Base-by-base conservation (phyloP, 2,329 filamentous ascomycete genomes). In the Neofusicoccum parvum region DNA sequence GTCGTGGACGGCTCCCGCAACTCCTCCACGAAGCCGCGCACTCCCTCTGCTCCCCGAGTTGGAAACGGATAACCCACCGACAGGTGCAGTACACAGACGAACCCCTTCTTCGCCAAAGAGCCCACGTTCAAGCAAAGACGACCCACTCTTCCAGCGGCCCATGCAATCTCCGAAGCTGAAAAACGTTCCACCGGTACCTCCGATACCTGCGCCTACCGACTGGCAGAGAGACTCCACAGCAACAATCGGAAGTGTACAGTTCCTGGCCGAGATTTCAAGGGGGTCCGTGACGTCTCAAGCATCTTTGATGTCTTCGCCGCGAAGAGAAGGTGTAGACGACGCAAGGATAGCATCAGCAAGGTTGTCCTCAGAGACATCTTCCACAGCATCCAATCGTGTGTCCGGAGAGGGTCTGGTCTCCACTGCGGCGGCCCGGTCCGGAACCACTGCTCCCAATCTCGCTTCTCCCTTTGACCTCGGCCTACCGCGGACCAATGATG, bases 171-270 rank as follows among this genome's bases (percentile, higher is more conserved):
- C 56, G 43, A 48, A 36, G 41, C 56, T 20, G 27, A 46, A 14
- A n/a, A 20, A 60, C 12, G 56, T 48, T 7, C 56, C 56, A 3
- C 56, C 56, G n/a, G 56, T 60, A 23, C 56, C 56, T 11, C 9
- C n/a, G 5, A 60, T 60, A 9, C 43, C 56, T 23, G 27, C 41
- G 4, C 56, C 56, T 3, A 6, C 11, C n/a, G 56, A 60, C 9
- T 60, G 56, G 56, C 56, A 45, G 17, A 48, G 56, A 9, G 56
- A 60, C n/a, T 60, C 56, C 32, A 23, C 56, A 48, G 17, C 56
- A 14, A 60, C 56, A 15, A 48, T 60, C n/a, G 56, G n/a, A 15
- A 60, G 56, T 20, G 17, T 32, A 15, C 41, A 37, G 11, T 45
- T 60, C 15, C 32, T 48, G 12, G 27, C 56, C 45, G 56, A 48